Conservation (phyloP, 2,329 filamentous ascomycete species). For the Magnaporthiopsis rhizophila region DNA sequence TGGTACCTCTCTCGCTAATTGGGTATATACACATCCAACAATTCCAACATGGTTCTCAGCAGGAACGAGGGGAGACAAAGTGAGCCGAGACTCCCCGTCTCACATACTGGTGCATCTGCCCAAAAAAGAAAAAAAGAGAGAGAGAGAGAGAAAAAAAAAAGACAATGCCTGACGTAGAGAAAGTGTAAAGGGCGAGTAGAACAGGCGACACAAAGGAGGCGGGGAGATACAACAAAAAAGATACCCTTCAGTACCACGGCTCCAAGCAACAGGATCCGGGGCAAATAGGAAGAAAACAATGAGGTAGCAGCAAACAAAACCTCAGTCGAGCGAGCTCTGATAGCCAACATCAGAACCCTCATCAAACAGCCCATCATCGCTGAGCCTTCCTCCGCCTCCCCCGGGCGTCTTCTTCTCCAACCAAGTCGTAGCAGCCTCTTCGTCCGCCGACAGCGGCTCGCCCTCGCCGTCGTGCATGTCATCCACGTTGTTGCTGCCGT, state of each 20-base stretch:
- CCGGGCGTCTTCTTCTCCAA: background rate
- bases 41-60: background rate
- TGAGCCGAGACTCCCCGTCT: background rate
- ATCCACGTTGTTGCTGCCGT: too few relatives aligned
- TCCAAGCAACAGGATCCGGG: background rate
- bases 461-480: too few relatives aligned
- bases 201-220: background rate
- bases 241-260: too few relatives aligned
- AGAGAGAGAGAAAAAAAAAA: background rate
- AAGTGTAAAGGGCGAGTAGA: too few relatives aligned
- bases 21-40: background rate
- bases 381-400: background rate
- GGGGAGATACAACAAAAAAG: background rate
- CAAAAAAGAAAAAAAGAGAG: background rate
- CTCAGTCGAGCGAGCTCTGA: background rate
- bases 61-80: background rate
- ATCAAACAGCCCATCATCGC: background rate
- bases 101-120: background rate
- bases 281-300: background rate
- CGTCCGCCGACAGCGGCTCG: too few relatives aligned
- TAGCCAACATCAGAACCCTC: background rate
- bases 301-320: background rate
- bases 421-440: background rate
- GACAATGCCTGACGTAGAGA: too few relatives aligned
- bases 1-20: background rate